Conservation (phyloP, 108 stramenopile genomes). For the Cylindrotheca fusiformis region DNA sequence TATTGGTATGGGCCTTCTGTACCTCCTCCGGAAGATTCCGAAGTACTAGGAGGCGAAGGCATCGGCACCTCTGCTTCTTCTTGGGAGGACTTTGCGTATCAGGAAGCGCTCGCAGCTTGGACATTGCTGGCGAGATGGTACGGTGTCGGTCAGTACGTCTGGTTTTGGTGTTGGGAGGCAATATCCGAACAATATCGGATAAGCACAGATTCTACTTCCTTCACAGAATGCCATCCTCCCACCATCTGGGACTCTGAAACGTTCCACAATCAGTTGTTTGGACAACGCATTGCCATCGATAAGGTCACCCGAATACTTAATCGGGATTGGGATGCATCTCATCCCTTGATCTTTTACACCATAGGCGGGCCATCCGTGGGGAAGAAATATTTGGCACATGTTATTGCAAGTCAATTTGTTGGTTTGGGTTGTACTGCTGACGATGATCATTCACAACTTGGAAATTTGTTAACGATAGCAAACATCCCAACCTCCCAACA, state of each 20-base stretch:
- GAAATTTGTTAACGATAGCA: background rate
- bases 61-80: background rate
- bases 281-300: slow-evolving; percentile 13
- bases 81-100: slow-evolving; percentile 1
- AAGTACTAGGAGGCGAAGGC: background rate
- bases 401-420: slow-evolving; percentile 7
- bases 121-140: background rate
- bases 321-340: background rate
- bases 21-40: background rate
- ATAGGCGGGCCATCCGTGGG: slow-evolving; percentile 22
- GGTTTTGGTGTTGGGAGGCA: background rate
- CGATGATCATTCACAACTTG: background rate
- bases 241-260: background rate
- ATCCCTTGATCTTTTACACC: slow-evolving; percentile 22
- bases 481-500: background rate
- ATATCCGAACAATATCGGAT: background rate
- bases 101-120: background rate
- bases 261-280: slow-evolving; percentile 10
- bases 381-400: slow-evolving; percentile 20
- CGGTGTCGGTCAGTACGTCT: background rate
- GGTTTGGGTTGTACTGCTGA: background rate
- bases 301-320: background rate
- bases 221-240: background rate
- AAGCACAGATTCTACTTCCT: background rate
- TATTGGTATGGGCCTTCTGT: slow-evolving; percentile 11